These are phyloP conservation scores for Polytrichum formosum DNA, from an alignment of 225 moss, liverwort and hornwort genomes.

Conservation along the genomic window DNA sequence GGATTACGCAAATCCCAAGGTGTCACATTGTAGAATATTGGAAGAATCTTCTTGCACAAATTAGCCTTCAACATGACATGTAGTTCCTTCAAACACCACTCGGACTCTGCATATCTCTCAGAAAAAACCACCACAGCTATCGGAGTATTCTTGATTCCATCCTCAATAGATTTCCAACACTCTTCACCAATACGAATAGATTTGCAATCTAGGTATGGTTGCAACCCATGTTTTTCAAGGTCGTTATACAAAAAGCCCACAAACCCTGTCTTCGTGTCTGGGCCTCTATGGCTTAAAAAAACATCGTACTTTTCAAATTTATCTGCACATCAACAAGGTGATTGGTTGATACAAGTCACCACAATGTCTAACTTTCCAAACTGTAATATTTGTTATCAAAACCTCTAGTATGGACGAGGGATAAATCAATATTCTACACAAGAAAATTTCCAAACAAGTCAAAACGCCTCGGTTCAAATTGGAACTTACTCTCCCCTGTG, in stretches of 20 bases:
- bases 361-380: too few relatives aligned
- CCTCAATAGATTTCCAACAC: background rate
- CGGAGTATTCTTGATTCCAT: background rate
- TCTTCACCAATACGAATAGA: background rate
- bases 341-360: too few relatives aligned
- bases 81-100: slow-evolving; percentile 4
- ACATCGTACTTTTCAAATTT: background rate
- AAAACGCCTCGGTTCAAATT: too few relatives aligned
- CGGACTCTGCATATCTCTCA: background rate
- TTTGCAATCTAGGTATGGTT: background rate
- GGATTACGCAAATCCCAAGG: background rate
- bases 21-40: slow-evolving; percentile 1
- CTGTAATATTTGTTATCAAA: too few relatives aligned
- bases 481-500: too few relatives aligned
- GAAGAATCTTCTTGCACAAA: background rate
- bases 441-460: too few relatives aligned
- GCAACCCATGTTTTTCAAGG: background rate
- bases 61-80: background rate
- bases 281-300: background rate
- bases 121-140: background rate
- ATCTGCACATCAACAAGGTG: too few relatives aligned
- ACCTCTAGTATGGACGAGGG: too few relatives aligned
- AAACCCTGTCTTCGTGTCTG: background rate
- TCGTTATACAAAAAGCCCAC: background rate
- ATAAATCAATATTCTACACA: too few relatives aligned